These are phyloP conservation scores for Rutstroemia sp. DNA, from an alignment of 2,329 filamentous ascomycete species.

Conservation along the genomic window DNA sequence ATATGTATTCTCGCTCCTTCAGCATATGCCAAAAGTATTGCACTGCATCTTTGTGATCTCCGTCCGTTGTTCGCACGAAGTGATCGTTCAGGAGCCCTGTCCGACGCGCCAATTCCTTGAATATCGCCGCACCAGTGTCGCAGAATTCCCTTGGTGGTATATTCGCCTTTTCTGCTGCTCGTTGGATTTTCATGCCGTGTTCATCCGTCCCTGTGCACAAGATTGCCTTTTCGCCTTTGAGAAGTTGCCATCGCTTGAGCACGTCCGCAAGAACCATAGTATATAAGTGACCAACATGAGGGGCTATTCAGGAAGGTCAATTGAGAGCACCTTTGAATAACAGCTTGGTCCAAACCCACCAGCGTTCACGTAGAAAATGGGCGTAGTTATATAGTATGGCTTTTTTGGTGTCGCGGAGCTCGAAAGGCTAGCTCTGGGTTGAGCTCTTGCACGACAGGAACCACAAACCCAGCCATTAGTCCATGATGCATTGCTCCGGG, in stretches of 20 bases:
- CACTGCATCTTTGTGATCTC: slow-evolving; percentile 74
- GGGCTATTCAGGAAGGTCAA: slow-evolving; percentile 45
- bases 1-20: slow-evolving; percentile 68
- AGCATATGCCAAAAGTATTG: slow-evolving; percentile 84
- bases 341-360: slow-evolving; percentile 39
- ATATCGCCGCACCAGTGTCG: slow-evolving; percentile 73
- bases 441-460: slow-evolving; percentile 15
- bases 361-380: slow-evolving; percentile 98
- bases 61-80: slow-evolving; percentile 89
- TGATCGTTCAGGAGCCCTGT: slow-evolving; percentile 70
- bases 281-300: slow-evolving; percentile 92
- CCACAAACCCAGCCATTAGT: slow-evolving; percentile 20
- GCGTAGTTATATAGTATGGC: slow-evolving; percentile 91
- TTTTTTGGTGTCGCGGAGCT: slow-evolving; percentile 42
- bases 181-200: slow-evolving; percentile 95
- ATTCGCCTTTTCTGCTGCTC: slow-evolving; percentile 65
- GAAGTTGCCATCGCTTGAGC: slow-evolving; percentile 80
- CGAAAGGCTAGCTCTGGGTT: slow-evolving; percentile 12
- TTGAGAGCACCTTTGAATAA: background rate
- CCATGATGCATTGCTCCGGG: slow-evolving; percentile 6
- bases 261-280: slow-evolving; percentile 87
- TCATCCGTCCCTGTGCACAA: slow-evolving; percentile 93
- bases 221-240: slow-evolving; percentile 64
- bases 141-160: slow-evolving; percentile 78
- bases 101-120: slow-evolving; percentile 63